These are phyloP conservation scores for Metarhizium brunneum DNA, from an alignment of 2,329 filamentous ascomycete genomes.

Conservation along the genomic window DNA sequence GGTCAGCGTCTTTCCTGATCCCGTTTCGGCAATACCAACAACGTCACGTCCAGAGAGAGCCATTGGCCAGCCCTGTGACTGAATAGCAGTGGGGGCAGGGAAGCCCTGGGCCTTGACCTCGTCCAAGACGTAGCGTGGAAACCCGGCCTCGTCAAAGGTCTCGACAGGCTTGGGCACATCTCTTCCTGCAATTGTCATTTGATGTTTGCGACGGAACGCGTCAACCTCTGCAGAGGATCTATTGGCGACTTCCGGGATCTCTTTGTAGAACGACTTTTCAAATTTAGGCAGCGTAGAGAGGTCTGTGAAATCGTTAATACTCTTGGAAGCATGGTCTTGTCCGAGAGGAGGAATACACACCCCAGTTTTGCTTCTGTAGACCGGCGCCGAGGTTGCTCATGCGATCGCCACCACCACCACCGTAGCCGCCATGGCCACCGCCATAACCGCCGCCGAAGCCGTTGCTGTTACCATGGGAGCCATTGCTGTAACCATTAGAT, in stretches of 20 bases:
- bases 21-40: slow-evolving; percentile 97
- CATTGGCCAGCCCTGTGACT: slow-evolving; percentile 99
- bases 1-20: slow-evolving; percentile 96
- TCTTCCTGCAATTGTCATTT: slow-evolving; percentile 72
- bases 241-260: slow-evolving; percentile 67
- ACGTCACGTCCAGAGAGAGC: slow-evolving; percentile 95
- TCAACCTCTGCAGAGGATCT: slow-evolving; percentile 75
- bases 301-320: slow-evolving; percentile 44
- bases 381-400: slow-evolving; percentile 87
- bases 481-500: slow-evolving; percentile 25
- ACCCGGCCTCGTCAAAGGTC: slow-evolving; percentile 95
- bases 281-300: slow-evolving; percentile 78
- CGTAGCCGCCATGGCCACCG: slow-evolving; percentile 31
- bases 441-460: slow-evolving; percentile 26
- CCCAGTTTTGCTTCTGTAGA: slow-evolving; percentile 83
- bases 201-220: slow-evolving; percentile 74
- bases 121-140: slow-evolving; percentile 93
- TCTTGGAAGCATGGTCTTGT: not conserved
- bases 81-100: slow-evolving; percentile 85
- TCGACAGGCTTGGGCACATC: slow-evolving; percentile 90
- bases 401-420: slow-evolving; percentile 73
- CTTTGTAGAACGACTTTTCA: slow-evolving; percentile 99
- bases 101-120: slow-evolving; percentile 99
- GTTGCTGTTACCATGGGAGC: slow-evolving; percentile 23
- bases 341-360: slow-evolving; percentile 39